A percentile compares a stretch with the other conserved stretches of the same genome.
Conservation (phyloP, 345 rosid species). For the Camelina hispida region DNA sequence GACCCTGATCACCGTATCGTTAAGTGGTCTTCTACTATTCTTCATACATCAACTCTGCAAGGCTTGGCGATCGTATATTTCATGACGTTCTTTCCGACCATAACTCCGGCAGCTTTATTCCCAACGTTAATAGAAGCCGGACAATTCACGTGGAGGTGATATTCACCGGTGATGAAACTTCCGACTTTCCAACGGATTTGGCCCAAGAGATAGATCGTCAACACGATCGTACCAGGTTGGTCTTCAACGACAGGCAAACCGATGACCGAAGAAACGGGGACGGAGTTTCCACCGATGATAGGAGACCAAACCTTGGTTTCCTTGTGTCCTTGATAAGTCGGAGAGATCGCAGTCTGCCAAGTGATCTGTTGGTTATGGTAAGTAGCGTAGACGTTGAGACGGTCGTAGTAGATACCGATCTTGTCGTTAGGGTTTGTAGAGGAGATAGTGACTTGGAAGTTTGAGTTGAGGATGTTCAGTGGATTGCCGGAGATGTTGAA, state of each 20-base stretch:
- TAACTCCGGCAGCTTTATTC: conserved; percentile 23
- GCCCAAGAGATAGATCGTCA: not conserved
- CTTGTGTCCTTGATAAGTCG: conserved; percentile 50
- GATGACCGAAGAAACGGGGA: conserved; percentile 52
- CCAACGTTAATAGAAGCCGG: conserved; percentile 48
- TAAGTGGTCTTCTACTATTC: not conserved
- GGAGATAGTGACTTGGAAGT: conserved; percentile 63
- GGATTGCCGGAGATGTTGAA: conserved; percentile 67
- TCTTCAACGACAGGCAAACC: conserved; percentile 38
- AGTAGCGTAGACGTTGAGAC: conserved; percentile 49
- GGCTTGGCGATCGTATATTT: conserved; percentile 60
- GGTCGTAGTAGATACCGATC: conserved; percentile 55
- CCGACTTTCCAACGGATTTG: no score
- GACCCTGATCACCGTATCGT: conserved; percentile 15
- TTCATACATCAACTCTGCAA: conserved; percentile 72
- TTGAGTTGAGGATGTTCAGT: conserved; percentile 69
- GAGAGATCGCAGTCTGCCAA: conserved; percentile 35
- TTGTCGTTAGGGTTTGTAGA: conserved; percentile 70
- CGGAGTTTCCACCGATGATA: conserved; percentile 44
- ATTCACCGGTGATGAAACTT: no score
- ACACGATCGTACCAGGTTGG: conserved; percentile 36
- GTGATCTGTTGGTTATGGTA: conserved; percentile 53
- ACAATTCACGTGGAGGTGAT: not conserved
- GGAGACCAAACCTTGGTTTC: conserved; percentile 59
- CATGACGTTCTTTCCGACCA: conserved; percentile 62